Evolutionary conservation across 352 stramenopile species (phyloP), one percentile per base, ranked within the genome.

Genomic region (Pythium phragmiticola): DNA sequence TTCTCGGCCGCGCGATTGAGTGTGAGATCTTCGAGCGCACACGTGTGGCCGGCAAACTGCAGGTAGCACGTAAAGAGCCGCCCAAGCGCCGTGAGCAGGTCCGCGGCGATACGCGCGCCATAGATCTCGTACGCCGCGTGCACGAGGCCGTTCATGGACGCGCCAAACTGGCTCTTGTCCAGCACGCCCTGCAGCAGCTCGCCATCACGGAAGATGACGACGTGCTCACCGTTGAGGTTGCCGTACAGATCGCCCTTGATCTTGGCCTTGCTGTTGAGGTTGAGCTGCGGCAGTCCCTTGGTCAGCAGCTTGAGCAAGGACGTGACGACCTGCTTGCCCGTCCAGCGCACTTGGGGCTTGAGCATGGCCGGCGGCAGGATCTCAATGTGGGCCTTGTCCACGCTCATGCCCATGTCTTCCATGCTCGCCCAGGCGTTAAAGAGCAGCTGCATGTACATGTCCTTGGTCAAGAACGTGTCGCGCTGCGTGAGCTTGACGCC

Each of bases 101-200:
- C 84, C 14, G 87, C 88, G 17, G 88, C 87, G 47, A 93, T 88
- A 62, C 86, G 83, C n/a, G 72, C 69, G 19, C 89, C 83, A 58
- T 95, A 97, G 49, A 94, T 81, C 70, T 96, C 88, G 69, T 99
- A 99, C 16, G 98, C 92, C 36, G 94, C 92, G 77, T 99, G 98
- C 2, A 99, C 95, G 23, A 99, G 84, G 47, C 97, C 98, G 75
- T 99, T 97, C 70, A 98, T 98, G 30, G 96, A 97, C 3, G 97
- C 95, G 63, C 98, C 98, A 77, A 99, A 99, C 48, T 98, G 95
- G 64, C 88, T 95, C 84, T 99, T 99, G 76, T 99, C 98, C 23
- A 99, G 83, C 47, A 99, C 89, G 72, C 98, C 98, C 64, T 97
- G 89, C 16, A 99, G 76, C 61, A 99, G 63, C 64, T 99, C 94